Conservation (phyloP, 2,329 filamentous ascomycete genomes). For the Neonectria punicea region DNA sequence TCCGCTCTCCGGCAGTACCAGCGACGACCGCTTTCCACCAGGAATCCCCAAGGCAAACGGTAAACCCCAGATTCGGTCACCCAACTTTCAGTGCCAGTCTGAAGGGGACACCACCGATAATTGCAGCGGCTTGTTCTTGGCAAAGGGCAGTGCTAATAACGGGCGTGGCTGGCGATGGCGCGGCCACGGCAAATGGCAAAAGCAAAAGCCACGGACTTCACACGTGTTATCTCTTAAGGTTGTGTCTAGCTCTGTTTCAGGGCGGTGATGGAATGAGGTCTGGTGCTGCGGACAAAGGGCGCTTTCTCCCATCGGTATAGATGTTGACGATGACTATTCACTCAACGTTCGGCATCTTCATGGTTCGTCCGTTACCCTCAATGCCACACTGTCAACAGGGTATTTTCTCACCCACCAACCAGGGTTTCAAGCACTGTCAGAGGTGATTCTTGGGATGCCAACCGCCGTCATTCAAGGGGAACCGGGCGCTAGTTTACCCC, state of each 20-base stretch:
- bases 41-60: not conserved
- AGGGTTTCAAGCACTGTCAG: conserved; percentile 23
- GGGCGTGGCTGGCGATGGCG: conserved; percentile 35
- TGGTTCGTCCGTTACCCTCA: not conserved
- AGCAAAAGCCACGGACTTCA: conserved; percentile 38
- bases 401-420: not conserved
- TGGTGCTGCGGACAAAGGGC: not conserved
- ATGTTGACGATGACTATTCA: not conserved
- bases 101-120: not conserved
- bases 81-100: not conserved
- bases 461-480: conserved; percentile 15
- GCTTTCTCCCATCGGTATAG: not conserved
- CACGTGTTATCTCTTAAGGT: conserved; percentile 43
- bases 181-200: conserved; percentile 32
- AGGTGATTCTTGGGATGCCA: conserved; percentile 7
- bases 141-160: conserved; percentile 31
- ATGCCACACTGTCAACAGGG: conserved; percentile 1
- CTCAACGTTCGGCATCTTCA: not conserved
- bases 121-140: conserved; percentile 21
- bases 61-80: not conserved
- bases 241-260: conserved; percentile 37
- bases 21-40: not conserved
- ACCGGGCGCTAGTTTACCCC: conserved; percentile 27
- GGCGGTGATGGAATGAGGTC: conserved; percentile 17
- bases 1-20: not conserved